phyloP scores from a whole-genome alignment of 2,329 filamentous ascomycete genomes.

The Esteya vermicola region DNA sequence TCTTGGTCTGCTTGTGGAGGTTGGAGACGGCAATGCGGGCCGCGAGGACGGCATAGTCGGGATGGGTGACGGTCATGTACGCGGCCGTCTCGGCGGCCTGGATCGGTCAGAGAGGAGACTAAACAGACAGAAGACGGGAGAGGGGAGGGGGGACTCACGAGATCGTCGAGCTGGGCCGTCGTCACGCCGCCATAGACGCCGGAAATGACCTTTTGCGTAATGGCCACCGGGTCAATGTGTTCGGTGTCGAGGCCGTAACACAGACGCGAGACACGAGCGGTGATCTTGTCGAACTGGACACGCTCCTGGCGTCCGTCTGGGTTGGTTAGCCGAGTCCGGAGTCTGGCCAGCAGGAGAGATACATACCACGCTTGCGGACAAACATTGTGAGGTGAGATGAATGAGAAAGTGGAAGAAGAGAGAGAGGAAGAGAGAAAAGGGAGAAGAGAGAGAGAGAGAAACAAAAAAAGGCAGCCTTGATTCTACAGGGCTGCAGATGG shows the following conservation, averaged over 20 bases:
- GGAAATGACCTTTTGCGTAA: constrained; percentile 98
- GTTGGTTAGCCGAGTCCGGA: not conserved
- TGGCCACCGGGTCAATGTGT: constrained; percentile 93
- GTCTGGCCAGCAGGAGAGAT: not conserved
- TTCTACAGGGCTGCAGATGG: not conserved
- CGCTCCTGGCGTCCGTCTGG: constrained; percentile 98
- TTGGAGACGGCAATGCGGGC: constrained; percentile 98
- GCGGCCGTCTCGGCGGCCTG: constrained; percentile 97
- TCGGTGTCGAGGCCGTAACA: constrained; percentile 93
- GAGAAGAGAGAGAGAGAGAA: not conserved
- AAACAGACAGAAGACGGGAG: not conserved
- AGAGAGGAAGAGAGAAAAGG: constrained; percentile 7
- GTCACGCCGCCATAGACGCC: constrained; percentile 98
- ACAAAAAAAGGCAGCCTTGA: too few relatives aligned
- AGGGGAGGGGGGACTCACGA: constrained; percentile 45
- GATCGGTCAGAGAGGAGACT: too few relatives aligned
- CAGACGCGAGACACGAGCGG: constrained; percentile 88
- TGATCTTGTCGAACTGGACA: constrained; percentile 99
- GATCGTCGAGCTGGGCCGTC: constrained; percentile 88
- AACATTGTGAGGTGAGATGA: constrained; percentile 31
- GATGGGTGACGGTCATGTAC: constrained; percentile 99
- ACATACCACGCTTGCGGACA: constrained; percentile 49
- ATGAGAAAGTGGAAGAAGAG: not conserved
- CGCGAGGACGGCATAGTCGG: constrained; percentile 96
- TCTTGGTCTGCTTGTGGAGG: constrained; percentile 99